These are phyloP conservation scores for Diaporthe aspalathi DNA, from an alignment of 2,329 filamentous ascomycete genomes.

Conservation along the genomic window DNA sequence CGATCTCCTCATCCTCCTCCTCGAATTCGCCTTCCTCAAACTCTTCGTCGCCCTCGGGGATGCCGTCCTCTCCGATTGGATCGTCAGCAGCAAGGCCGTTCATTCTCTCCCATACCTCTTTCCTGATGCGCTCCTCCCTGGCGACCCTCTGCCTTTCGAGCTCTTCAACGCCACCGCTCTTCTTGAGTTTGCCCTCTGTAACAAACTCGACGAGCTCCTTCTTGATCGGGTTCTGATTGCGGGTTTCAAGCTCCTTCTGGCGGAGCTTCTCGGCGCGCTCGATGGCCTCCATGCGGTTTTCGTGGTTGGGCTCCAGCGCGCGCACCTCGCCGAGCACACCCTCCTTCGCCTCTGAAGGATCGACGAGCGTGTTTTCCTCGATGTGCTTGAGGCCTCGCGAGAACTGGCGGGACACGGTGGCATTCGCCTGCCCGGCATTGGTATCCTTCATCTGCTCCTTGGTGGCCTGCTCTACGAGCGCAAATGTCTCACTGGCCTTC, in stretches of 20 bases:
- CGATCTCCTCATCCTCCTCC: conserved; percentile 21
- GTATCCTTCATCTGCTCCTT: conserved; percentile 92
- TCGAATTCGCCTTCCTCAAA: conserved; percentile 26
- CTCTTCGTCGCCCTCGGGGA: conserved; percentile 40
- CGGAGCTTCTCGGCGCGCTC: conserved; percentile 94
- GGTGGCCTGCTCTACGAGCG: conserved; percentile 96
- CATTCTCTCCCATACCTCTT: conserved; percentile 79
- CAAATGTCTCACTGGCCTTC: conserved; percentile 93
- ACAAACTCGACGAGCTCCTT: conserved; percentile 89
- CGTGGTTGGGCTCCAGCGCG: conserved; percentile 93
- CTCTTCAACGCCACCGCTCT: conserved; percentile 95
- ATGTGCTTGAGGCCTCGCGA: conserved; percentile 67
- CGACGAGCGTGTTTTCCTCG: conserved; percentile 58
- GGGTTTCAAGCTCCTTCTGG: conserved; percentile 85
- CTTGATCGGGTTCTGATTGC: conserved; percentile 80
- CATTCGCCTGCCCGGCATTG: conserved; percentile 65
- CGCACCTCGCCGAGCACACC: conserved; percentile 92
- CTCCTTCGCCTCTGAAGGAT: conserved; percentile 88
- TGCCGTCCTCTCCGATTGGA: conserved; percentile 51
- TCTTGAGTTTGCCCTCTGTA: conserved; percentile 90
- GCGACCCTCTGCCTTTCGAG: conserved; percentile 84
- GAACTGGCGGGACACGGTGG: conserved; percentile 57
- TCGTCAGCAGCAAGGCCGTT: conserved; percentile 66
- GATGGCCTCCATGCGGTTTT: conserved; percentile 92
- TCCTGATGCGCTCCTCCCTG: conserved; percentile 87